Conservation (phyloP, 1,139 yeast genomes). For the Eremothecium cymbalariae region DNA sequence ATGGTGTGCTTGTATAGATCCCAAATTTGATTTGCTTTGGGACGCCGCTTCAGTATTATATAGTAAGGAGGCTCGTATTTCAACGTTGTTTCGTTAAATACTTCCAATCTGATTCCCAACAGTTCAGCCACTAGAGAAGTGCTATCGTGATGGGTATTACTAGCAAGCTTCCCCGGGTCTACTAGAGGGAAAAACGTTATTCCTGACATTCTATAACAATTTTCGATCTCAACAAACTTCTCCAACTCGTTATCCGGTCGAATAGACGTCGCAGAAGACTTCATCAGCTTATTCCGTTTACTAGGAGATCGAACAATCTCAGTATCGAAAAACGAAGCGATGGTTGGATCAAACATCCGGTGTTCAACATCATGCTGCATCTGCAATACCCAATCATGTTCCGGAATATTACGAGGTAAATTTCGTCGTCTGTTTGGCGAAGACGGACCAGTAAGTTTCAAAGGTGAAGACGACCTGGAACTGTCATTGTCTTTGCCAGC, state of each 20-base stretch:
- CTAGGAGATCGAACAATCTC: conserved; percentile 24
- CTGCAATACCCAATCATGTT: conserved; percentile 19
- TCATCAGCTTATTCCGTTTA: conserved; percentile 12
- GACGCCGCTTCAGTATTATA: conserved; percentile 32
- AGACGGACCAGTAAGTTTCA: no score
- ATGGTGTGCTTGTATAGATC: conserved; percentile 38
- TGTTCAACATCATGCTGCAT: conserved; percentile 29
- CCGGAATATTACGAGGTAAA: conserved; percentile 10
- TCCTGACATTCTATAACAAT: conserved; percentile 38
- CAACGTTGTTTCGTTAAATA: conserved; percentile 29
- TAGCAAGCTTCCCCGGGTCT: conserved; percentile 30
- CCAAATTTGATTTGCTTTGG: conserved; percentile 31
- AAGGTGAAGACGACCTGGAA: no score
- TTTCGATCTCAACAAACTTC: conserved; percentile 33
- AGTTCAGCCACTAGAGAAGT: conserved; percentile 15
- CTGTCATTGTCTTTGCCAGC: no score
- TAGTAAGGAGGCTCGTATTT: conserved; percentile 38
- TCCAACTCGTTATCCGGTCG: conserved; percentile 8
- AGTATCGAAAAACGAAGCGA: conserved; percentile 26
- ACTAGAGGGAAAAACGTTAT: conserved; percentile 40
- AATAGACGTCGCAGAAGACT: conserved; percentile 1
- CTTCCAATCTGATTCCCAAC: conserved; percentile 41
- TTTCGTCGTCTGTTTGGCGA: not conserved
- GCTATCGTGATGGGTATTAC: not conserved
- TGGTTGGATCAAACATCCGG: conserved; percentile 32